Percentiles rank a stretch among this genome's conserved stretches.
Evolutionary conservation across 78 protist genomes (phyloP).

Genomic region (Dictyostelium citrinum): DNA sequence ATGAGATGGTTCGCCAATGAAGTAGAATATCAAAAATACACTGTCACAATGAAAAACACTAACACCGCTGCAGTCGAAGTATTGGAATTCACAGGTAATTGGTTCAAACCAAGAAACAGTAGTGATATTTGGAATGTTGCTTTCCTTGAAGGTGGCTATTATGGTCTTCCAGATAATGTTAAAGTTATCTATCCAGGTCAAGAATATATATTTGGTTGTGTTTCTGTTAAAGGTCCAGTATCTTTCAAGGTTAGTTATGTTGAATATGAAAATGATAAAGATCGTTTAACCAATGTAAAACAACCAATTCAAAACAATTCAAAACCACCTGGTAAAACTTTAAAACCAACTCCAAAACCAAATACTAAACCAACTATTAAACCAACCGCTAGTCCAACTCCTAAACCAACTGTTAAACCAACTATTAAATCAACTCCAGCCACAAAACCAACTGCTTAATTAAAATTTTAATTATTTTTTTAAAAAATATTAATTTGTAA

Average conservation of each 20-base stretch:
- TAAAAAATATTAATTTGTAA: no score
- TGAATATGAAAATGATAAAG: conserved; percentile 36
- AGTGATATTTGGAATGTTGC: conserved; percentile 38
- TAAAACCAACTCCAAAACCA: neutral
- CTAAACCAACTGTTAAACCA: neutral
- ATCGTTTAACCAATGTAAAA: neutral
- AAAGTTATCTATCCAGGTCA: conserved; percentile 1
- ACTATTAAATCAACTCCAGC: neutral
- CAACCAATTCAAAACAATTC: neutral
- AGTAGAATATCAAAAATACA: conserved; percentile 26
- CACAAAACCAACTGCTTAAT: neutral
- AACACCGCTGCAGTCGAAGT: neutral
- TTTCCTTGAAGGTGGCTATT: neutral
- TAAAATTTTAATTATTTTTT: no score
- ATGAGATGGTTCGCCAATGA: conserved; percentile 5
- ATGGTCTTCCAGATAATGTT: neutral
- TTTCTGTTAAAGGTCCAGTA: conserved; percentile 27
- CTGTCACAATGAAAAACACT: conserved; percentile 15
- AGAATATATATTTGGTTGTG: conserved; percentile 28
- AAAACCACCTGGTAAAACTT: neutral
- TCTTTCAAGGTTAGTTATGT: conserved; percentile 31
- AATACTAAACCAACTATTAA: neutral
- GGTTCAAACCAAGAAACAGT: conserved; percentile 11
- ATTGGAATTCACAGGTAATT: neutral
- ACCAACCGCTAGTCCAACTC: neutral